phyloP scores from a whole-genome alignment of 306 rosid species.

The Ormosia emarginata region DNA sequence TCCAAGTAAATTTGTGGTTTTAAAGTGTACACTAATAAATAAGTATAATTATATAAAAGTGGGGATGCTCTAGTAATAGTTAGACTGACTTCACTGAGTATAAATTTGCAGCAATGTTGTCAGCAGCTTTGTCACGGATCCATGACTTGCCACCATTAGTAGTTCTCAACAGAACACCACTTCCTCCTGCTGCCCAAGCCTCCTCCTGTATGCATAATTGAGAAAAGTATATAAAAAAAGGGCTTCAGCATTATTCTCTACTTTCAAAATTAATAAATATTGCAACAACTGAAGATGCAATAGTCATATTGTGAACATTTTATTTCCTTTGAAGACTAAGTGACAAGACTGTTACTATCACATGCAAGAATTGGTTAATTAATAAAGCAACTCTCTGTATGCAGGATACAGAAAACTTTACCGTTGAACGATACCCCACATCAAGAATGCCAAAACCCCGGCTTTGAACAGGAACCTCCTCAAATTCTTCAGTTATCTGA shows the following conservation, averaged over 20 bases:
- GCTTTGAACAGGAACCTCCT: constrained; percentile 95
- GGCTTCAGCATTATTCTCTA: not conserved
- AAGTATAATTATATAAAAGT: not conserved
- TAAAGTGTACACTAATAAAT: not conserved
- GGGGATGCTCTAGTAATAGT: not conserved
- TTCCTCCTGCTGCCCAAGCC: constrained; percentile 99
- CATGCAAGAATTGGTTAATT: constrained; percentile 6
- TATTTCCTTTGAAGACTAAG: not conserved
- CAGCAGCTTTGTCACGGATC: constrained; percentile 97
- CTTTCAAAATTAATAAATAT: not conserved
- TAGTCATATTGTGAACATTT: not conserved
- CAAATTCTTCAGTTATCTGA: constrained; percentile 91
- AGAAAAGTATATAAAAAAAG: not conserved
- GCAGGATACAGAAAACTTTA: constrained; percentile 30
- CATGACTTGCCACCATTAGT: constrained; percentile 93
- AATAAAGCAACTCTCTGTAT: constrained; percentile 2
- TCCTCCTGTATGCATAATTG: constrained; percentile 59
- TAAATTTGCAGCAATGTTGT: constrained; percentile 92
- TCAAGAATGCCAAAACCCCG: constrained; percentile 97
- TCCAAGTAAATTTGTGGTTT: constrained; percentile 9
- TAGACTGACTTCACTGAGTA: constrained; percentile 89
- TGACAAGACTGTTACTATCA: not conserved
- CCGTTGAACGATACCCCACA: constrained; percentile 92
- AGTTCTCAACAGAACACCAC: constrained; percentile 84
- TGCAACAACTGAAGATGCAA: not conserved